Evolutionary conservation across 495 filamentous ascomycete genomes (phyloP), one percentile per base, ranked within the genome.

Genomic region (Ascodesmis nigricans): DNA sequence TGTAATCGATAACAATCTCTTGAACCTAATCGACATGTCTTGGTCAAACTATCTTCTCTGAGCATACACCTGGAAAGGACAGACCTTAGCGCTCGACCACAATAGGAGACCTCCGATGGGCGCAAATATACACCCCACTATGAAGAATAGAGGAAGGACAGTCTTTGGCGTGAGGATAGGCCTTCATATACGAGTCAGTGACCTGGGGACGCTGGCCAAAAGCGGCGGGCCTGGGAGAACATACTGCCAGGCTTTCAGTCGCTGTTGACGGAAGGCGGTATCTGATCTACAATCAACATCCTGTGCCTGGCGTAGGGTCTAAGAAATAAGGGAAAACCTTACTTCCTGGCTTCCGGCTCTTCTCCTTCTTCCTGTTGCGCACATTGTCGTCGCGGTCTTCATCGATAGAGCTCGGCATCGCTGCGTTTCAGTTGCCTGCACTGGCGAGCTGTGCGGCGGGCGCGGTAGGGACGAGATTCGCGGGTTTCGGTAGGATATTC

Each of bases 171-270:
- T 92, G 24, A 92, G 64, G 52, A 92, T 92, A 5, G 82, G 81
- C 58, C 76, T 81, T 14, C 15, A 17, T 16, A 7, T 18, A 21
- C 15, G 8, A 18, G 24, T 35, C 18, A 41, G 30, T 33, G 21
- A 33, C 15, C 23, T 31, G 29, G 21, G 16, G 21, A 22, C 10
- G 20, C 20, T 15, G 14, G 27, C 18, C 25, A 20, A 23, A 17
- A 4, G 13, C 5, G 17, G n/a, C 21, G 18, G 29, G 21, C 18
- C 35, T 36, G 43, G 18, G 14, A 29, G 14, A 24, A 59, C 73
- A 60, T 58, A 82, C 73, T 92, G 82, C 82, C 82, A 92, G 55
- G 82, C 82, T 57, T 91, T 90, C 47, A 92, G 50, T 48, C 82
- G 68, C 47, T 92, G 82, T 52, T 91, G 82, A 38, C 82, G 67